Percentiles rank a stretch among this genome's conserved stretches.
phyloP scores from a whole-genome alignment of 1,139 yeast species.

The Debaryomyces coudertii region DNA sequence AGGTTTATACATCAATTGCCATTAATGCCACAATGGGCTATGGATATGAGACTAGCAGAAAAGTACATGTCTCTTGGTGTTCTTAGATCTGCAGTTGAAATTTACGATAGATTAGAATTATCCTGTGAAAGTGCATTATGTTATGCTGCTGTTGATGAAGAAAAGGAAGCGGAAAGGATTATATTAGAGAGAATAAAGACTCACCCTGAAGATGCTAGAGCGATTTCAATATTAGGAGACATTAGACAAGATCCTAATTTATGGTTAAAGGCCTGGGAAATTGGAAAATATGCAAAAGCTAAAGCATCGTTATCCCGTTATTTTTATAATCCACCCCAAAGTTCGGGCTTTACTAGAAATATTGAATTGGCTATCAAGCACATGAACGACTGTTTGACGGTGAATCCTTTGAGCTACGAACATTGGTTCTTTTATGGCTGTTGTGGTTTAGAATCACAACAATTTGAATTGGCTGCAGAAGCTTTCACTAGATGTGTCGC shows the following conservation, averaged over 20 bases:
- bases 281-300: constrained; percentile 82
- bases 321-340: constrained; percentile 66
- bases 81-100: constrained; percentile 83
- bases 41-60: constrained; percentile 85
- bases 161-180: constrained; percentile 63
- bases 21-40: constrained; percentile 80
- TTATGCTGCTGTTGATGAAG: constrained; percentile 84
- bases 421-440: constrained; percentile 96
- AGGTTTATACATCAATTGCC: constrained; percentile 76
- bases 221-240: constrained; percentile 85
- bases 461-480: constrained; percentile 81
- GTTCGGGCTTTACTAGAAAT: constrained; percentile 56
- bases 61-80: constrained; percentile 87
- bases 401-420: constrained; percentile 76
- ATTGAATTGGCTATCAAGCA: constrained; percentile 62
- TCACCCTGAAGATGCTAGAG: constrained; percentile 80
- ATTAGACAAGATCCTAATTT: constrained; percentile 71
- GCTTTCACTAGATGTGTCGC: constrained; percentile 93
- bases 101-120: constrained; percentile 78
- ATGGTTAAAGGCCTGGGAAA: constrained; percentile 89
- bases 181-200: constrained; percentile 55
- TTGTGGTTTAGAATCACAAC: constrained; percentile 74
- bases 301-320: constrained; percentile 80
- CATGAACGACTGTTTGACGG: constrained; percentile 71
- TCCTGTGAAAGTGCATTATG: constrained; percentile 88